These are phyloP conservation scores for Posidonia australis DNA, from an alignment of 106 monocot genomes.

Conservation along the genomic window DNA sequence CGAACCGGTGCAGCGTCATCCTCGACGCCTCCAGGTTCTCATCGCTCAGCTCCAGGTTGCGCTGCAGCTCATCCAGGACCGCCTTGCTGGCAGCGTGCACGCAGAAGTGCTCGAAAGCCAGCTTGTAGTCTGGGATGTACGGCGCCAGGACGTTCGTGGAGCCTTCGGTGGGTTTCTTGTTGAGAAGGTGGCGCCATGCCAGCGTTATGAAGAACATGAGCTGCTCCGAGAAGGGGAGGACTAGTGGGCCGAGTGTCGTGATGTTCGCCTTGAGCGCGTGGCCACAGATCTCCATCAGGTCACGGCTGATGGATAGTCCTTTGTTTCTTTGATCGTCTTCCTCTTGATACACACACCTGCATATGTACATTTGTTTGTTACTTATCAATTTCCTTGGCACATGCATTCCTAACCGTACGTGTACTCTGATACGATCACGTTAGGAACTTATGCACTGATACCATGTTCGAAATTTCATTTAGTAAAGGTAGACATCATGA, in stretches of 20 bases:
- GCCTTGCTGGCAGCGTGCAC: conserved; percentile 74
- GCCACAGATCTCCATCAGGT: conserved; percentile 23
- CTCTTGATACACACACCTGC: conserved; percentile 26
- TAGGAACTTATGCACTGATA: no score
- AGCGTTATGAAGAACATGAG: conserved; percentile 25
- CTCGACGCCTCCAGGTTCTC: conserved; percentile 65
- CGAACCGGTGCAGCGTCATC: conserved; percentile 63
- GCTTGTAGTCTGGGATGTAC: conserved; percentile 84
- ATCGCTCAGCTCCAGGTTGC: conserved; percentile 56
- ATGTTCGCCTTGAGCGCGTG: conserved; percentile 27
- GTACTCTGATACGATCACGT: no score
- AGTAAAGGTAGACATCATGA: no score
- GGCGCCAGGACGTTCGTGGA: conserved; percentile 34
- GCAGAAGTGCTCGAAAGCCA: conserved; percentile 97
- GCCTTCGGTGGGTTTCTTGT: conserved; percentile 2
- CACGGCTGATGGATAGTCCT: conserved; percentile 25
- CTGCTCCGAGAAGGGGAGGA: conserved; percentile 32
- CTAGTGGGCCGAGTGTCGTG: conserved; percentile 25
- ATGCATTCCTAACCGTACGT: no score
- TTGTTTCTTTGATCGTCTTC: conserved; percentile 25
- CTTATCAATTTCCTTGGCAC: no score
- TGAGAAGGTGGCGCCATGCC: conserved; percentile 15
- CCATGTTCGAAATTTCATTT: no score
- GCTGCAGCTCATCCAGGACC: conserved; percentile 77
- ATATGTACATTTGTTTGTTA: not conserved